phyloP scores from a whole-genome alignment of 2,329 filamentous ascomycete species.

The Lasiodiplodia gonubiensis region DNA sequence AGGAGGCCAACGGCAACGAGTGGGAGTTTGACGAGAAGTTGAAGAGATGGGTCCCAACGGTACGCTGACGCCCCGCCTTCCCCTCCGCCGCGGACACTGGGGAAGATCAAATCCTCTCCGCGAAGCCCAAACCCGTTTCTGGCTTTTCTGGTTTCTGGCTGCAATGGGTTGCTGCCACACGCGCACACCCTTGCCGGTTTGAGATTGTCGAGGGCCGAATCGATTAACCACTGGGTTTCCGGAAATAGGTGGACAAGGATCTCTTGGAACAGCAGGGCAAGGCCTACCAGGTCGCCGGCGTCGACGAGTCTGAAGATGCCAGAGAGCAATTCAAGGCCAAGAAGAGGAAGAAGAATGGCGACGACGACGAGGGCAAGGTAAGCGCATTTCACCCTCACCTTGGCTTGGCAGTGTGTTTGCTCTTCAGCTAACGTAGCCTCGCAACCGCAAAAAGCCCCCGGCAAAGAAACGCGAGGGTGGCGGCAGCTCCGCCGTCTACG shows the following conservation, averaged over 20 bases:
- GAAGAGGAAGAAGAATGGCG: conserved; percentile 15
- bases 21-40: conserved; percentile 78
- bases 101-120: conserved; percentile 23
- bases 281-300: conserved; percentile 62
- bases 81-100: conserved; percentile 22
- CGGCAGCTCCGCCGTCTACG: conserved; percentile 65
- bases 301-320: conserved; percentile 47
- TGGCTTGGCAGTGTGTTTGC: conserved; percentile 39
- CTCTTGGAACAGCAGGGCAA: conserved; percentile 65
- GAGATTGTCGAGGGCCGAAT: conserved; percentile 34
- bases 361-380: conserved; percentile 12
- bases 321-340: conserved; percentile 8
- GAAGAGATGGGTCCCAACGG: conserved; percentile 76
- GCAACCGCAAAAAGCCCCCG: background rate
- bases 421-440: conserved; percentile 33
- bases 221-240: conserved; percentile 36
- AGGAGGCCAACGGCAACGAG: conserved; percentile 62
- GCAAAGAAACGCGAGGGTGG: conserved; percentile 33
- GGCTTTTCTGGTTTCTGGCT: conserved; percentile 34
- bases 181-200: conserved; percentile 7
- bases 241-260: conserved; percentile 62
- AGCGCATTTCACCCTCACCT: background rate
- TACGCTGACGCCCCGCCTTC: conserved; percentile 42
- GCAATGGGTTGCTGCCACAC: conserved; percentile 21
- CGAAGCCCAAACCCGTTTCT: conserved; percentile 30